Percentiles rank a stretch among this genome's conserved stretches.
phyloP scores from a whole-genome alignment of 306 rosid species.

The Aeschynomene evenia region DNA sequence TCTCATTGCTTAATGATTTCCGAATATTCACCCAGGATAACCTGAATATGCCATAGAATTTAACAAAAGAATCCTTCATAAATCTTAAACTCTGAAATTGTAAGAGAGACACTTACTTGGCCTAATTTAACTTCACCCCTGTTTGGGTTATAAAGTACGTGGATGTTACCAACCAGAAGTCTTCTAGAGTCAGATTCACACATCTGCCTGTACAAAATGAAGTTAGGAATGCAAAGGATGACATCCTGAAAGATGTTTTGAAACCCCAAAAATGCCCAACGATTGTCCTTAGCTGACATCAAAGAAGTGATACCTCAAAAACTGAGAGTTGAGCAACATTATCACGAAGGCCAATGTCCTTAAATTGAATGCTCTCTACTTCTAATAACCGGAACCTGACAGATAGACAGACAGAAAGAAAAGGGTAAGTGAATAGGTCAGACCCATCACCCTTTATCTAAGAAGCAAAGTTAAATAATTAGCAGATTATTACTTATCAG shows the following conservation, averaged over 20 bases:
- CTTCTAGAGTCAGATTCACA: conserved; percentile 64
- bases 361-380: conserved; percentile 68
- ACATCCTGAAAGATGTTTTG: neutral
- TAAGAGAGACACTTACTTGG: conserved; percentile 57
- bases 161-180: conserved; percentile 76
- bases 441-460: conserved; percentile 16
- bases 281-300: conserved; percentile 11
- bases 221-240: conserved; percentile 53
- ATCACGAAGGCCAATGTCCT: conserved; percentile 73
- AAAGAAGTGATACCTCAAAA: conserved; percentile 63
- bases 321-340: conserved; percentile 86
- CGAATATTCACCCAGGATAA: neutral
- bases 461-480: conserved; percentile 17
- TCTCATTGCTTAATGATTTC: neutral
- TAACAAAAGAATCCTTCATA: conserved; percentile 6
- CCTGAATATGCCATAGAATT: neutral
- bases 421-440: neutral
- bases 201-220: conserved; percentile 74
- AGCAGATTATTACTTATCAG: conserved; percentile 57
- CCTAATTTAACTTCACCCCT: conserved; percentile 86
- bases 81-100: conserved; percentile 2
- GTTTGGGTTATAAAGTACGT: conserved; percentile 82
- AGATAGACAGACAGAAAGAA: conserved; percentile 22
- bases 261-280: neutral
- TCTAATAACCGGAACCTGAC: conserved; percentile 65